Conservation (phyloP, 2,329 filamentous ascomycete species). For the Paracamarosporium sp. region DNA sequence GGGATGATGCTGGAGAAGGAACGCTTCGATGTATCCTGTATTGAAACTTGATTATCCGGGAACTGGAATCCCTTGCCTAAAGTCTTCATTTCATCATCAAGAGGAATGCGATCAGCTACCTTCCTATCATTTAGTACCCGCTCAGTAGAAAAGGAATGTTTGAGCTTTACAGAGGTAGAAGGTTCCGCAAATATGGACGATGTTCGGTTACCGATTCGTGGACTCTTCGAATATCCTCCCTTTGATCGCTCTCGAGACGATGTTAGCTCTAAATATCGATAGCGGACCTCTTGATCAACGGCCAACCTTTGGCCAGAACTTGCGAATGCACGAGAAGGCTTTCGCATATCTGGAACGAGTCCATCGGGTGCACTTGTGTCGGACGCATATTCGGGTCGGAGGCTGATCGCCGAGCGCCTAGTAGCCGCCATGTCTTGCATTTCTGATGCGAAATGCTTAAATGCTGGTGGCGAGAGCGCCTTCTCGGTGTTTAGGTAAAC, state of each 20-base stretch:
- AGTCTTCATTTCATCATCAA: background rate
- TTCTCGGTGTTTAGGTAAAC: background rate
- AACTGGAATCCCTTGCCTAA: background rate
- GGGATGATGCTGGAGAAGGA: background rate
- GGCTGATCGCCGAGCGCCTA: too few relatives aligned
- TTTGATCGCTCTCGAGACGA: background rate
- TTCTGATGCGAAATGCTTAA: background rate
- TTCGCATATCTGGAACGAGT: background rate
- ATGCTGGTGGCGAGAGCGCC: background rate
- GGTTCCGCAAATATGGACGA: background rate
- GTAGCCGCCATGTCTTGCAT: background rate
- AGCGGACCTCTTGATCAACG: background rate
- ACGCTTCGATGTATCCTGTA: background rate
- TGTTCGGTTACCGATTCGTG: background rate
- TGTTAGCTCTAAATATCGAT: background rate
- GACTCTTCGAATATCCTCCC: background rate
- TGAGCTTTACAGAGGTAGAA: background rate
- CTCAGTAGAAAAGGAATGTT: background rate
- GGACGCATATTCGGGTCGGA: background rate
- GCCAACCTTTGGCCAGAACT: background rate
- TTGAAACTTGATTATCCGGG: background rate
- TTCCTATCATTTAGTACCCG: conserved; percentile 7
- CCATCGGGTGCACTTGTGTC: background rate
- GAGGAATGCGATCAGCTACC: conserved; percentile 11
- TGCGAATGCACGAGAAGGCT: background rate